Conservation (phyloP, 176 grass and related monocot species). For the Eragrostis curvula region DNA sequence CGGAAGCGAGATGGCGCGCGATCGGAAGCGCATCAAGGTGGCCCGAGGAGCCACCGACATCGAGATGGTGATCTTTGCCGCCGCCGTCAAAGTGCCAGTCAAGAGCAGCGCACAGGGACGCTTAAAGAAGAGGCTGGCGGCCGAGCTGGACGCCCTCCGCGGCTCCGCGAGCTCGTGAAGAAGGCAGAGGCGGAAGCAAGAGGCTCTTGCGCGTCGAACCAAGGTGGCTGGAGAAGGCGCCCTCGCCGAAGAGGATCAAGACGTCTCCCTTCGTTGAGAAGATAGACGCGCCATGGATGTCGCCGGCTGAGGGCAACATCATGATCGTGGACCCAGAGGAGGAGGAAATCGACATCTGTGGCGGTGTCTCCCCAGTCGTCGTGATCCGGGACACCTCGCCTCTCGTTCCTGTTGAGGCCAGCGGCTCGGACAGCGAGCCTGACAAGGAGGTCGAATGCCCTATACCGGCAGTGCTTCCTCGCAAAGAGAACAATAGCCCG, state of each 20-base stretch:
- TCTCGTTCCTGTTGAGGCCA: not conserved
- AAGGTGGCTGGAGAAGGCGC: too few relatives aligned
- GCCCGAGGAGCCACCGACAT: too few relatives aligned
- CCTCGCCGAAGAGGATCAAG: not conserved
- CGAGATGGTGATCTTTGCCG: not conserved
- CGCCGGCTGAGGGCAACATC: not conserved
- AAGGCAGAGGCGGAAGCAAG: not conserved
- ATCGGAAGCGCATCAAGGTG: not conserved
- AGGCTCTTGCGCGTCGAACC: not conserved
- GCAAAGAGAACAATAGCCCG: too few relatives aligned
- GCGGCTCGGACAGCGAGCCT: too few relatives aligned
- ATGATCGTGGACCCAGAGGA: not conserved
- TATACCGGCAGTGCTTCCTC: too few relatives aligned
- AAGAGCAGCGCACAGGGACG: not conserved
- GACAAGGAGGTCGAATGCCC: too few relatives aligned
- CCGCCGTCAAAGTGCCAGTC: not conserved
- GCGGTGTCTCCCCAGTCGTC: not conserved
- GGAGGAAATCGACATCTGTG: not conserved
- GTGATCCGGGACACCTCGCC: not conserved
- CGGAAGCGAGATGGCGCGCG: not conserved
- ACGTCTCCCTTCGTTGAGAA: not conserved
- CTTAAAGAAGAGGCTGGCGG: not conserved
- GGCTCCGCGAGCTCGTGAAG: not conserved
- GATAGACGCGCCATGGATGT: not conserved
- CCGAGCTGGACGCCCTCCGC: conserved; percentile 16